Percentiles rank a stretch among this genome's conserved stretches.
phyloP scores from a whole-genome alignment of 1,284 basidiomycete genomes.

The Cystobasidium sp. region DNA sequence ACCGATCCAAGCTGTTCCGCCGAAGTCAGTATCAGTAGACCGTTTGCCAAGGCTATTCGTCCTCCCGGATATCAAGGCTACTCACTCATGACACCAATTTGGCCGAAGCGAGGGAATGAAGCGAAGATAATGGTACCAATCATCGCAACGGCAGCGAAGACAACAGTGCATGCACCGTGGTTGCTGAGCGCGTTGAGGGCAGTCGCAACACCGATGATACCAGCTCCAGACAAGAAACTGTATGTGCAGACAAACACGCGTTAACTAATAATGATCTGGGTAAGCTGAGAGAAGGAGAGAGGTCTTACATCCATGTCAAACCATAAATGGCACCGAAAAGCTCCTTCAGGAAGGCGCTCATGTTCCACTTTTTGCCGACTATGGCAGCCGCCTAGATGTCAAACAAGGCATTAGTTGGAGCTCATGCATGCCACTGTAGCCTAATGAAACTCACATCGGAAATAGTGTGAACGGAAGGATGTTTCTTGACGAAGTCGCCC shows the following conservation, averaged over 20 bases:
- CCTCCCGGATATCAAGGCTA: conserved; percentile 52
- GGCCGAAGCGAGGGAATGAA: conserved; percentile 56
- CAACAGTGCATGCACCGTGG: conserved; percentile 50
- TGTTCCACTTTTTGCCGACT: conserved; percentile 7
- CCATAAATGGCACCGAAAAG: conserved; percentile 1
- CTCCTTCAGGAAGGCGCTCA: neutral
- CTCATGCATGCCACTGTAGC: neutral
- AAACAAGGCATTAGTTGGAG: neutral
- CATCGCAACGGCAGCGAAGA: conserved; percentile 48
- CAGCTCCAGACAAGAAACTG: conserved; percentile 47
- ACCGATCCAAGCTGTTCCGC: neutral
- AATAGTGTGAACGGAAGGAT: conserved; percentile 40
- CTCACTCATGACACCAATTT: conserved; percentile 57
- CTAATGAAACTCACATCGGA: conserved; percentile 12
- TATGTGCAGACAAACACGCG: neutral
- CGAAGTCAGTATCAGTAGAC: neutral
- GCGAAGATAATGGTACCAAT: conserved; percentile 53
- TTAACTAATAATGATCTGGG: neutral
- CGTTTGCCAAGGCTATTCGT: neutral
- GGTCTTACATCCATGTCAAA: conserved; percentile 13
- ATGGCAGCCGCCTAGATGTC: neutral
- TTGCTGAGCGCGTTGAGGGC: conserved; percentile 57
- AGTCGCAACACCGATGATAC: conserved; percentile 55
- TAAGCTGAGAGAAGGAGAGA: neutral
- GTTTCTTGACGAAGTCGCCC: conserved; percentile 33